A percentile compares a stretch with the other conserved stretches of the same genome.
phyloP scores from a whole-genome alignment of 352 stramenopile genomes.

The Globisporangium rhizosaccharum region DNA sequence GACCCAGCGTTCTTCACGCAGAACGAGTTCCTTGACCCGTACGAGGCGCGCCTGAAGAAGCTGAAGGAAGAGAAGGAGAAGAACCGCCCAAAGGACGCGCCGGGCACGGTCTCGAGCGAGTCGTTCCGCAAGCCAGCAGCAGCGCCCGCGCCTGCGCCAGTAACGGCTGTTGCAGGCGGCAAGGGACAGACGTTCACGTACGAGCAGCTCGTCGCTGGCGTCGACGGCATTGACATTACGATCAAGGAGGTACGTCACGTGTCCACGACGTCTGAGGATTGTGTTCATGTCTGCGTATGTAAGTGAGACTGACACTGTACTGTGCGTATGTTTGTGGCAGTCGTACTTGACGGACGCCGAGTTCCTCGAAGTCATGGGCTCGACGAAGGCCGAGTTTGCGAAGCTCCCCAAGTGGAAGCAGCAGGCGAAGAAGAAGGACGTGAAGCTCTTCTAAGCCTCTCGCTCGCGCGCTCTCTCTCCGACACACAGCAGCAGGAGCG shows the following conservation, averaged over 20 bases:
- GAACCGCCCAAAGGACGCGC: constrained; percentile 49
- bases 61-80: constrained; percentile 78
- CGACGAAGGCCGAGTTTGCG: constrained; percentile 53
- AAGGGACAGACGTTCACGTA: constrained; percentile 45
- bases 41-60: constrained; percentile 77
- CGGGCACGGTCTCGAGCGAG: constrained; percentile 52
- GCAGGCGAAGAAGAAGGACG: constrained; percentile 85
- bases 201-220: constrained; percentile 60
- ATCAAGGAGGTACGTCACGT: constrained; percentile 45
- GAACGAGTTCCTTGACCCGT: constrained; percentile 87
- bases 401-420: constrained; percentile 84
- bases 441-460: constrained; percentile 70
- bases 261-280: constrained; percentile 1
- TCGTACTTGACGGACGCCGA: constrained; percentile 77
- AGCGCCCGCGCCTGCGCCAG: constrained; percentile 7
- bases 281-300: neutral
- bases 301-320: neutral
- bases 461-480: too few species aligned
- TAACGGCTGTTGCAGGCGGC: constrained; percentile 8
- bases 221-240: constrained; percentile 78
- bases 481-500: too few species aligned
- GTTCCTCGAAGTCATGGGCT: constrained; percentile 65
- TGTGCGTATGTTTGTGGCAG: constrained; percentile 17
- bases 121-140: constrained; percentile 17
- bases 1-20: constrained; percentile 78